Evolutionary conservation across 169 alveolate species (phyloP).

Genomic region (Cryptosporidium sp.): DNA sequence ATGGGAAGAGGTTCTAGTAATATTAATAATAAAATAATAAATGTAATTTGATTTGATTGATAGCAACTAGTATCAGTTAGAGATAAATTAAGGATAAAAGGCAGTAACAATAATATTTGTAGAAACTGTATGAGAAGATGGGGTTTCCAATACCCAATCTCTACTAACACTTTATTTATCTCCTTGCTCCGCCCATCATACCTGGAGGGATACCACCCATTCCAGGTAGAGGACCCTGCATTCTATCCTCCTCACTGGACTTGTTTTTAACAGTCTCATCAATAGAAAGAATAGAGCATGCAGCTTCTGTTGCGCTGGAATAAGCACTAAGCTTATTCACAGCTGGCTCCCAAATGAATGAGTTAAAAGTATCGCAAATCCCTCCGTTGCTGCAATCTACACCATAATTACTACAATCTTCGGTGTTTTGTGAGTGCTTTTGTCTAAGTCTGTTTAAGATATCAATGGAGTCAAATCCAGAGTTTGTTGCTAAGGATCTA

Average conservation of each 20-base stretch:
- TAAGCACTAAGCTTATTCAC: conserved; percentile 94
- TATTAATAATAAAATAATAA: too few species aligned
- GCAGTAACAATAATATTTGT: too few species aligned
- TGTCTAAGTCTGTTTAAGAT: conserved; percentile 93
- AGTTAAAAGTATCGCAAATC: conserved; percentile 85
- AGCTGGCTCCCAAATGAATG: conserved; percentile 97
- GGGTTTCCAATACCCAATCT: background rate
- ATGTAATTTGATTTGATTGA: background rate
- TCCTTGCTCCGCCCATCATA: conserved; percentile 27
- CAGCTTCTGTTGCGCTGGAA: conserved; percentile 98
- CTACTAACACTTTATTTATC: background rate
- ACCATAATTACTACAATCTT: conserved; percentile 92
- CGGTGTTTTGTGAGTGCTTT: conserved; percentile 88
- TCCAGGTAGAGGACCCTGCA: conserved; percentile 73
- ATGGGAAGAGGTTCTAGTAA: background rate
- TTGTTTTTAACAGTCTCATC: conserved; percentile 97
- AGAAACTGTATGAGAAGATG: background rate
- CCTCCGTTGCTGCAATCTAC: conserved; percentile 94
- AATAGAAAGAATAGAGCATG: conserved; percentile 94
- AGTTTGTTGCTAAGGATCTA: conserved; percentile 95
- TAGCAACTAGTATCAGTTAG: background rate
- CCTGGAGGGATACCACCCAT: conserved; percentile 41
- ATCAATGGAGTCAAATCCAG: conserved; percentile 96
- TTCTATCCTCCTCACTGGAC: conserved; percentile 82
- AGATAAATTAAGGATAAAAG: too few species aligned